Conservation (phyloP, 1,284 basidiomycete genomes). For the Farysia itapuensis region DNA sequence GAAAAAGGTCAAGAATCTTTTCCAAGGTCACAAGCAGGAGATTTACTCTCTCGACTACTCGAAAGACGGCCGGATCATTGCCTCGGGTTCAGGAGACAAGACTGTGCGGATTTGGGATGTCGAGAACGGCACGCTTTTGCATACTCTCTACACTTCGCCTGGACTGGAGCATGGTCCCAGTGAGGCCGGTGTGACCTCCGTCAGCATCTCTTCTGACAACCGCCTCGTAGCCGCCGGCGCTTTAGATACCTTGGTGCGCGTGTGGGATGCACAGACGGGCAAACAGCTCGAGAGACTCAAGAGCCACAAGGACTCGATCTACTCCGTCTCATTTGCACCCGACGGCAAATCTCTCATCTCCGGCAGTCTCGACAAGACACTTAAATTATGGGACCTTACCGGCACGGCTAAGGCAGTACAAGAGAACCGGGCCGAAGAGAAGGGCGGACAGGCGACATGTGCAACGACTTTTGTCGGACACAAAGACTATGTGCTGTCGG, state of each 20-base stretch:
- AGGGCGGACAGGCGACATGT: slow-evolving; percentile 64
- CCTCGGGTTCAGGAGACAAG: slow-evolving; percentile 86
- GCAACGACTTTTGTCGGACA: slow-evolving; percentile 80
- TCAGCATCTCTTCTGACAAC: slow-evolving; percentile 79
- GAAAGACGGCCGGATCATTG: slow-evolving; percentile 75
- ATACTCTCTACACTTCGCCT: slow-evolving; percentile 57
- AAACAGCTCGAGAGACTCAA: slow-evolving; percentile 73
- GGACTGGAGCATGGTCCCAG: slow-evolving; percentile 64
- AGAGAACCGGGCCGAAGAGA: slow-evolving; percentile 44
- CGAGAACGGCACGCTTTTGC: slow-evolving; percentile 63
- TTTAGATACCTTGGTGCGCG: slow-evolving; percentile 78
- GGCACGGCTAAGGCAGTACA: slow-evolving; percentile 61
- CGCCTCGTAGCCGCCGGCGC: slow-evolving; percentile 78
- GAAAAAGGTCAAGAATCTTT: slow-evolving; percentile 66
- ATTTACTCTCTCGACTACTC: slow-evolving; percentile 86
- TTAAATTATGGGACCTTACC: slow-evolving; percentile 82
- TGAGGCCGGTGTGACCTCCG: slow-evolving; percentile 74
- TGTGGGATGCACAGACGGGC: slow-evolving; percentile 80
- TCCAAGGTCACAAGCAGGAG: slow-evolving; percentile 83
- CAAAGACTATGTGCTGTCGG: slow-evolving; percentile 80
- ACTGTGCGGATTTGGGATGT: slow-evolving; percentile 88
- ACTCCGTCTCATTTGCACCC: slow-evolving; percentile 81
- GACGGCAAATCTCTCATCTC: slow-evolving; percentile 77
- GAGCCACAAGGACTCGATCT: slow-evolving; percentile 80
- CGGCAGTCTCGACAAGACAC: slow-evolving; percentile 80